Percentiles rank a stretch among this genome's conserved stretches.
Evolutionary conservation across 1,139 yeast genomes (phyloP).

Genomic region (Suhomyces taliae): DNA sequence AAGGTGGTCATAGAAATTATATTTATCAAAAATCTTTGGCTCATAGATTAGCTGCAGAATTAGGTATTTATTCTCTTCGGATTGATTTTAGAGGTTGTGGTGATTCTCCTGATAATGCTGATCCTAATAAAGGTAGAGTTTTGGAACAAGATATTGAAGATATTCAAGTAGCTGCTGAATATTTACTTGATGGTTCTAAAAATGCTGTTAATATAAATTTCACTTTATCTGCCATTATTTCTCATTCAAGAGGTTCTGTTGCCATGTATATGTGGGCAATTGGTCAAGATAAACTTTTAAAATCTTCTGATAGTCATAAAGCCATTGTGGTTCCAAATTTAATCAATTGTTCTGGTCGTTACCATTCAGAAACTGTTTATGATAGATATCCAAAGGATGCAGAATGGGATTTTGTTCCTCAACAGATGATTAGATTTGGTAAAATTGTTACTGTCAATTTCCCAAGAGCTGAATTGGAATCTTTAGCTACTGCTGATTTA

Average conservation of each 20-base stretch:
- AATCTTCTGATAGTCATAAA: slow-evolving; percentile 24
- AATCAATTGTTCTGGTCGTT: slow-evolving; percentile 75
- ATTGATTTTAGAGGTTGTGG: slow-evolving; percentile 91
- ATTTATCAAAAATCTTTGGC: slow-evolving; percentile 71
- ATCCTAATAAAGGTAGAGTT: slow-evolving; percentile 50
- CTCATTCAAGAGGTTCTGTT: slow-evolving; percentile 79
- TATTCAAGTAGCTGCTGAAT: slow-evolving; percentile 53
- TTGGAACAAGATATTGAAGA: slow-evolving; percentile 68
- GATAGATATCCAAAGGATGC: slow-evolving; percentile 32
- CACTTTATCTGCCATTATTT: slow-evolving; percentile 56
- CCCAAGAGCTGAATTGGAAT: slow-evolving; percentile 52
- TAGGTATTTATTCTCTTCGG: slow-evolving; percentile 65
- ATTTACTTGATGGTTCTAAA: slow-evolving; percentile 33
- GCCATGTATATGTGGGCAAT: slow-evolving; percentile 77
- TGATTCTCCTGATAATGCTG: slow-evolving; percentile 58
- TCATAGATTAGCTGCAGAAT: slow-evolving; percentile 52
- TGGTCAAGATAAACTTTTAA: slow-evolving; percentile 35
- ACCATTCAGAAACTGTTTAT: slow-evolving; percentile 33
- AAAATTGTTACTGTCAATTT: slow-evolving; percentile 37
- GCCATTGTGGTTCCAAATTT: slow-evolving; percentile 57
- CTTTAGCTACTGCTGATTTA: slow-evolving; percentile 56
- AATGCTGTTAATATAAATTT: slow-evolving; percentile 42
- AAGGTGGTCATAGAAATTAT: slow-evolving; percentile 80
- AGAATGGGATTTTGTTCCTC: slow-evolving; percentile 28
- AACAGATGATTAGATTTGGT: slow-evolving; percentile 46